Conservation (phyloP, 2,329 filamentous ascomycete species). For the Spiromastix sp. region DNA sequence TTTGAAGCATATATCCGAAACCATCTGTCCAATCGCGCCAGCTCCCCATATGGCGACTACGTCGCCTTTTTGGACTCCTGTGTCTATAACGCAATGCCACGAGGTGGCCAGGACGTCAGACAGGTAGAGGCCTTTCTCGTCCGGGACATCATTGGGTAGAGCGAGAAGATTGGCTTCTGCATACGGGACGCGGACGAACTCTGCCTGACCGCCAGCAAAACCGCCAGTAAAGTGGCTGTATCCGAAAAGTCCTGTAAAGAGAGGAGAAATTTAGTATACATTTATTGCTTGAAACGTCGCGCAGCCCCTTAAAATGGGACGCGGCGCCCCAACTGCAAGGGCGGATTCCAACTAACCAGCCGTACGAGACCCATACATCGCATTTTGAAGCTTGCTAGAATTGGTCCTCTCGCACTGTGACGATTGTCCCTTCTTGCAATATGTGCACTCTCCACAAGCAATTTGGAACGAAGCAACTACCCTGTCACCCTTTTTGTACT, state of each 20-base stretch:
- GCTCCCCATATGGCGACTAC: slow-evolving; percentile 75
- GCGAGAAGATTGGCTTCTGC: slow-evolving; percentile 72
- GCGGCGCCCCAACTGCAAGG: too few species aligned
- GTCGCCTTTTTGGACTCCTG: slow-evolving; percentile 65
- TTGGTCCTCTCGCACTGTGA: slow-evolving; percentile 75
- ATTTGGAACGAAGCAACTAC: slow-evolving; percentile 86
- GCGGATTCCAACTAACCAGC: slow-evolving; percentile 42
- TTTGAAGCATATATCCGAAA: slow-evolving; percentile 54
- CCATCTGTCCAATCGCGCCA: slow-evolving; percentile 75
- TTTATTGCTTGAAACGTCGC: too few species aligned
- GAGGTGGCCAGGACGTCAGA: slow-evolving; percentile 74
- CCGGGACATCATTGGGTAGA: slow-evolving; percentile 67
- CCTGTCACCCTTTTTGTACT: slow-evolving; percentile 50
- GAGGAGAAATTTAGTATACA: too few species aligned
- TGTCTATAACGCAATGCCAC: slow-evolving; percentile 76
- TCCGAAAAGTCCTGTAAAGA: slow-evolving; percentile 50
- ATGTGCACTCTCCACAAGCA: slow-evolving; percentile 57
- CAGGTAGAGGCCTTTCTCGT: slow-evolving; percentile 74
- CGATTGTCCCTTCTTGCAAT: slow-evolving; percentile 66
- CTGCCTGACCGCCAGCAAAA: slow-evolving; percentile 77
- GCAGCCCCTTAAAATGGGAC: too few species aligned
- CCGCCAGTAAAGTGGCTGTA: slow-evolving; percentile 71
- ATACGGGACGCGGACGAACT: slow-evolving; percentile 72
- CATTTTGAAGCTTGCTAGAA: slow-evolving; percentile 57
- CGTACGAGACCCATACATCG: slow-evolving; percentile 69